Base-by-base conservation (phyloP, 1,284 basidiomycete species). In the Microstroma glucosiphilum region DNA sequence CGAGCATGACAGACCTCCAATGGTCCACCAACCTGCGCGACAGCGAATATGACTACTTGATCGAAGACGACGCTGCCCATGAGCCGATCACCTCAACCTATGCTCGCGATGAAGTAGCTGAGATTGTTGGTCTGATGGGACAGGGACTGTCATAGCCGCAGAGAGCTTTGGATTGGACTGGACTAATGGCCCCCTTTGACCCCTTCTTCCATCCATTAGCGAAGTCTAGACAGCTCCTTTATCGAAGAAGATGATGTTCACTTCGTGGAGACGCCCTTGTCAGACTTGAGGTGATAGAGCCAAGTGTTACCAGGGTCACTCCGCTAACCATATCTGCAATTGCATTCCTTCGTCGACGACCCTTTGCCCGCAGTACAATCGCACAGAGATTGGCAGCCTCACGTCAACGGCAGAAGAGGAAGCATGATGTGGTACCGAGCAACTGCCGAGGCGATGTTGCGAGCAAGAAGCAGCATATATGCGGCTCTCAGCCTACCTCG, bases 281-380 rank as follows among this genome's bases (percentile, higher is more conserved):
- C 30, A 37, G 30, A 37, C 30, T 9, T 4, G 30, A 48, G 46
- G 11, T 48, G 7, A 12, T 7, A 3, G 46, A n/a, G 23, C 4
- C 23, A 23, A 48, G 4, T 4, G 46, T 12, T n/a, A 7, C n/a
- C 7, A n/a, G 4, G 11, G n/a, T n/a, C 46, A n/a, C n/a, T 23
- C 46, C 46, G 46, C 46, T 48, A n/a, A n/a, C 23, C n/a, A 48
- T 3, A 7, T n/a, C n/a, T 48, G 46, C 46, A 48, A 7, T 23
- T 48, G 46, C 7, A n/a, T 7, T 48, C 7, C 46, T 48, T 37
- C 30, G 46, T 48, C n/a, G n/a, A 12, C 12, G 17, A n/a, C 46
- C 46, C 23, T 48, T 23, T 48, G 46, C 46, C 46, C 46, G 46
- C 23, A 48, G 46, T 23, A 48, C 46, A n/a, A 48, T 48, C 23